Evolutionary conservation across 148 eudicot species (phyloP).

Genomic region (Beta vulgaris): DNA sequence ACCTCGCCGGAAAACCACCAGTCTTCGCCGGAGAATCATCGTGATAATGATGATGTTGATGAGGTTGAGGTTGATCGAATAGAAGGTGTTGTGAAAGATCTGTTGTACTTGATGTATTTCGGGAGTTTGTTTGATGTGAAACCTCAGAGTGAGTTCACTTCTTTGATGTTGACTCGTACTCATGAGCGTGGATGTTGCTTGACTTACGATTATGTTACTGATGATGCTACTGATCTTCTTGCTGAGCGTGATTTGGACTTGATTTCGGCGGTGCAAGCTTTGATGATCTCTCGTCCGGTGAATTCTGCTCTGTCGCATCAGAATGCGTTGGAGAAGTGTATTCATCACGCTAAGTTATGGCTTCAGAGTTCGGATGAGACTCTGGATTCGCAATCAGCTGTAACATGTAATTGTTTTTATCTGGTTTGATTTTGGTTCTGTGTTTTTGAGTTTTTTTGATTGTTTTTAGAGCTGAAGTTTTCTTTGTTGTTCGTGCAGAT

Average conservation of each 20-base stretch:
- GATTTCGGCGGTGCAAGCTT: conserved; percentile 55
- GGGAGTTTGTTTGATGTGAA: conserved; percentile 76
- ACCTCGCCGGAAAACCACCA: background rate
- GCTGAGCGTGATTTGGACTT: conserved; percentile 75
- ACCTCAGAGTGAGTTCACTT: conserved; percentile 51
- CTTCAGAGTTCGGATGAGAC: conserved; percentile 53
- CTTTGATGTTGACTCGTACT: conserved; percentile 55
- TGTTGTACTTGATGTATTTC: conserved; percentile 65
- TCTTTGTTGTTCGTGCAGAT: conserved; percentile 38
- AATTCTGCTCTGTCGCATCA: conserved; percentile 68
- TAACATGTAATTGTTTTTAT: conserved; percentile 51
- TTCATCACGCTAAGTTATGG: conserved; percentile 71
- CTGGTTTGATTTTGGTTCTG: background rate
- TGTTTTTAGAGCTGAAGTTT: background rate
- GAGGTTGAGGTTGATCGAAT: background rate
- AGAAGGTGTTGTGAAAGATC: conserved; percentile 41
- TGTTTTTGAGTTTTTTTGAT: background rate
- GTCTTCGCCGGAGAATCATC: background rate
- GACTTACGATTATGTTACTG: conserved; percentile 84
- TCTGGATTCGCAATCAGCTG: conserved; percentile 37
- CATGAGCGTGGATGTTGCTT: conserved; percentile 86
- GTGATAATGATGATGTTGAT: too few relatives aligned
- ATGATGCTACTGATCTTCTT: conserved; percentile 62
- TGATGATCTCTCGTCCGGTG: conserved; percentile 60
- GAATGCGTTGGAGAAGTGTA: conserved; percentile 57